Percentiles rank a stretch among this genome's conserved stretches.
Conservation (phyloP, 805 yeast species). For the Candida rishiriensis region DNA sequence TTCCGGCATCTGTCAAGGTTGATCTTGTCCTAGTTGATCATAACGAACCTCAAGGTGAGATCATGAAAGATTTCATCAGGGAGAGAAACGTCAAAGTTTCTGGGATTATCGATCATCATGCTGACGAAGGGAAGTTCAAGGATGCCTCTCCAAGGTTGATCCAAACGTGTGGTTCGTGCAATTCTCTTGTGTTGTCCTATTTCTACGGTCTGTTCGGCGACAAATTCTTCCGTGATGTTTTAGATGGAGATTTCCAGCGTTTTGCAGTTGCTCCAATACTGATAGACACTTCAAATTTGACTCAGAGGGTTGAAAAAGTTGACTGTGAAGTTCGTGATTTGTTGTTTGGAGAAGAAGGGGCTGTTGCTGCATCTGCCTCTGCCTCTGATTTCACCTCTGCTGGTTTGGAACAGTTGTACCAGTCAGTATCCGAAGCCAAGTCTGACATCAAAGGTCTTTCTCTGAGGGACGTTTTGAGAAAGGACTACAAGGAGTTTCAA, state of each 20-base stretch:
- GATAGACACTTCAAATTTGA: slow-evolving; percentile 70
- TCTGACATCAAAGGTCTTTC: slow-evolving; percentile 58
- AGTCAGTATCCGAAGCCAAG: slow-evolving; percentile 45
- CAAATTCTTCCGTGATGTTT: too few relatives aligned
- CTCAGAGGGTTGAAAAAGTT: slow-evolving; percentile 53
- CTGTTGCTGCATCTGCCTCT: neutral
- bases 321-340: slow-evolving; percentile 46
- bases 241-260: slow-evolving; percentile 9
- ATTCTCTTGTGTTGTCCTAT: slow-evolving; percentile 53
- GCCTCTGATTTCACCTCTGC: slow-evolving; percentile 15
- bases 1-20: slow-evolving; percentile 16
- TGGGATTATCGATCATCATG: slow-evolving; percentile 86
- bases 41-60: slow-evolving; percentile 57
- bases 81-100: slow-evolving; percentile 32
- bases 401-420: slow-evolving; percentile 16
- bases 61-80: slow-evolving; percentile 28
- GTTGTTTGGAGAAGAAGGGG: slow-evolving; percentile 25
- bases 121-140: slow-evolving; percentile 50
- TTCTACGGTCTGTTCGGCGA: too few relatives aligned
- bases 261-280: slow-evolving; percentile 60
- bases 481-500: slow-evolving; percentile 78
- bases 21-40: slow-evolving; percentile 77
- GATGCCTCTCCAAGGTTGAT: slow-evolving; percentile 61
- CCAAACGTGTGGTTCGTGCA: slow-evolving; percentile 69
- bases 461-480: slow-evolving; percentile 58